Conservation (phyloP, 768 basidiomycete species). For the Roridomyces roridus region DNA sequence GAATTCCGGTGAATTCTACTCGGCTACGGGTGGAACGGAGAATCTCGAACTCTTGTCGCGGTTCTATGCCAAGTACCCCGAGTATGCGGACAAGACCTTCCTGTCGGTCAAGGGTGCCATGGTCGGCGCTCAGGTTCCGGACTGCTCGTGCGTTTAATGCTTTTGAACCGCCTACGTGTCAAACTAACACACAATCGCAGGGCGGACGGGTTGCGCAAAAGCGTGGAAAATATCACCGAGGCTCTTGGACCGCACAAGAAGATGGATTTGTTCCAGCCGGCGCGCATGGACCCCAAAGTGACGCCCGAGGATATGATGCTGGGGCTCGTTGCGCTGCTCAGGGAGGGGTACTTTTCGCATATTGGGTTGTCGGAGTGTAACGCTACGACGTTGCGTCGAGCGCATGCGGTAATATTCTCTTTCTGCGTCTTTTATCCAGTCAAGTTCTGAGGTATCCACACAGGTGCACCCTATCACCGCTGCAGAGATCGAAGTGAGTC, state of each 20-base stretch:
- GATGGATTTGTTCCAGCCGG: constrained; percentile 64
- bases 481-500: constrained; percentile 73
- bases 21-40: constrained; percentile 40
- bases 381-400: constrained; percentile 52
- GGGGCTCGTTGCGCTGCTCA: constrained; percentile 48
- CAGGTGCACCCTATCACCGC: constrained; percentile 61
- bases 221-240: constrained; percentile 50
- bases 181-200: too few relatives aligned
- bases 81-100: constrained; percentile 18
- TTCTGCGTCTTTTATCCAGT: background rate
- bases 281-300: constrained; percentile 49
- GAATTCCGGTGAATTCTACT: constrained; percentile 62
- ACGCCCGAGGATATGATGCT: constrained; percentile 53
- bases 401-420: constrained; percentile 31
- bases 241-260: constrained; percentile 57
- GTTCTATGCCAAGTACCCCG: constrained; percentile 12
- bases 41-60: constrained; percentile 35
- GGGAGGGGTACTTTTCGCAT: constrained; percentile 64
- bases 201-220: constrained; percentile 23
- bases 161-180: too few relatives aligned
- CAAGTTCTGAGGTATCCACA: too few relatives aligned
- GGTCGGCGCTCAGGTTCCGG: background rate
- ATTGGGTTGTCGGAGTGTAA: constrained; percentile 65
- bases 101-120: constrained; percentile 14
- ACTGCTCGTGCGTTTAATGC: constrained; percentile 4